Evolutionary conservation across 208 protist genomes (phyloP).

Genomic region (Trypanosoma melophagium): DNA sequence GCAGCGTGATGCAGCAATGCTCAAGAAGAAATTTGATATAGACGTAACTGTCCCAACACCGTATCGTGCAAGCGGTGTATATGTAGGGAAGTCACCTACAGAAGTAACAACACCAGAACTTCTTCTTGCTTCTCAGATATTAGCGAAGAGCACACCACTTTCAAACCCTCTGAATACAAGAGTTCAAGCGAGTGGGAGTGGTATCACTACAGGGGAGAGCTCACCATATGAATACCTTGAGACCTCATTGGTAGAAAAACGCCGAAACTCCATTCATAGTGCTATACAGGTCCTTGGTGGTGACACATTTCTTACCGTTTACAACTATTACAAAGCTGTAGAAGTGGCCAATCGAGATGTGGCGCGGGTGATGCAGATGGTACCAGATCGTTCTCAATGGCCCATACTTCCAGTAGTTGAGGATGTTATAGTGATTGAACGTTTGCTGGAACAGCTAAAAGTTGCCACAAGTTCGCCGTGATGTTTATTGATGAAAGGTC

Average conservation of each 20-base stretch:
- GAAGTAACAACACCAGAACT: too few species aligned
- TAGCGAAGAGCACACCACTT: neutral
- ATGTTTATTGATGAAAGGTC: neutral
- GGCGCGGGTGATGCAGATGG: constrained; percentile 48
- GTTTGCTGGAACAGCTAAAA: constrained; percentile 36
- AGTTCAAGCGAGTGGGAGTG: neutral
- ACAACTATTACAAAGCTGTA: constrained; percentile 64
- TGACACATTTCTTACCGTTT: constrained; percentile 44
- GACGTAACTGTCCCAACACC: constrained; percentile 5
- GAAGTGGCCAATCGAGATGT: constrained; percentile 57
- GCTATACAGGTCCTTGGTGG: constrained; percentile 35
- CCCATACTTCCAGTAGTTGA: constrained; percentile 68
- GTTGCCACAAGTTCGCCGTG: neutral
- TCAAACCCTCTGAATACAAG: neutral
- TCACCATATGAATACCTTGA: constrained; percentile 10
- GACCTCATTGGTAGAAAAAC: constrained; percentile 39
- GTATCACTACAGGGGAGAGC: too few species aligned
- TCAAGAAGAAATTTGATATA: constrained; percentile 26
- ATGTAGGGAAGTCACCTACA: neutral
- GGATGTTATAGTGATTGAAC: constrained; percentile 75
- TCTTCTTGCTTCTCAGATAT: neutral
- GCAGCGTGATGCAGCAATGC: constrained; percentile 29
- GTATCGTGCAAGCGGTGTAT: neutral
- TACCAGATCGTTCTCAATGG: constrained; percentile 68
- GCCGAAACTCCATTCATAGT: constrained; percentile 30